These are phyloP conservation scores for Gamarada debralockiae DNA, from an alignment of 495 filamentous ascomycete species.

Conservation along the genomic window DNA sequence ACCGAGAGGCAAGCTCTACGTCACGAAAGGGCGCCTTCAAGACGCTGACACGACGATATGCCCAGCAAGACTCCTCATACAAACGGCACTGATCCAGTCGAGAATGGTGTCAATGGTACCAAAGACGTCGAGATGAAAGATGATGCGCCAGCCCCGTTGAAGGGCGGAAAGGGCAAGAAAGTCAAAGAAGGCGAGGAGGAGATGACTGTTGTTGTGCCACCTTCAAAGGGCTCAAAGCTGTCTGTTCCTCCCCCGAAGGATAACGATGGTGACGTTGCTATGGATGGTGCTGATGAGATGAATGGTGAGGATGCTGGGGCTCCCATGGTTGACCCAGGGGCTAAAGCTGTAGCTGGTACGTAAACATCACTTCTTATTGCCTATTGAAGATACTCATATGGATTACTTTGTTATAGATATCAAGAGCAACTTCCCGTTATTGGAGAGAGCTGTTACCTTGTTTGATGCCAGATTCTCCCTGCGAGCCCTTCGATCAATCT, in stretches of 20 bases:
- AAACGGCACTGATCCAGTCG: conserved; percentile 67
- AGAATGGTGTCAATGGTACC: conserved; percentile 71
- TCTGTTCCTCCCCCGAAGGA: conserved; percentile 52
- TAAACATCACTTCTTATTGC: neutral
- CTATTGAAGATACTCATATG: conserved; percentile 3
- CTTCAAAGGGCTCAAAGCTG: conserved; percentile 67
- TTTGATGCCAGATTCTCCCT: conserved; percentile 96
- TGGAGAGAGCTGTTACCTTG: conserved; percentile 86
- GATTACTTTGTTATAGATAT: conserved; percentile 59
- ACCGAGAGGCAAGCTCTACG: conserved; percentile 7
- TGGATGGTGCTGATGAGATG: conserved; percentile 62
- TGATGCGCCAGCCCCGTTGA: conserved; percentile 55
- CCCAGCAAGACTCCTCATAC: conserved; percentile 66
- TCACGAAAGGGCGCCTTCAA: conserved; percentile 9
- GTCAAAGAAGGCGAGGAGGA: conserved; percentile 59
- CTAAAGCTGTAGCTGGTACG: conserved; percentile 48
- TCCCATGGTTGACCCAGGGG: conserved; percentile 57
- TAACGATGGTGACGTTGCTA: conserved; percentile 68
- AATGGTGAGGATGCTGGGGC: conserved; percentile 20
- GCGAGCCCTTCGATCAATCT: conserved; percentile 89
- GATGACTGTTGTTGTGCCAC: conserved; percentile 85
- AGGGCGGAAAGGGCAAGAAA: conserved; percentile 62
- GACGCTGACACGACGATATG: conserved; percentile 32
- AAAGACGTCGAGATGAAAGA: conserved; percentile 83
- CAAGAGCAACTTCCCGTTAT: conserved; percentile 83